Evolutionary conservation across 2,329 filamentous ascomycete species (phyloP).

Genomic region (Colletotrichum lini): DNA sequence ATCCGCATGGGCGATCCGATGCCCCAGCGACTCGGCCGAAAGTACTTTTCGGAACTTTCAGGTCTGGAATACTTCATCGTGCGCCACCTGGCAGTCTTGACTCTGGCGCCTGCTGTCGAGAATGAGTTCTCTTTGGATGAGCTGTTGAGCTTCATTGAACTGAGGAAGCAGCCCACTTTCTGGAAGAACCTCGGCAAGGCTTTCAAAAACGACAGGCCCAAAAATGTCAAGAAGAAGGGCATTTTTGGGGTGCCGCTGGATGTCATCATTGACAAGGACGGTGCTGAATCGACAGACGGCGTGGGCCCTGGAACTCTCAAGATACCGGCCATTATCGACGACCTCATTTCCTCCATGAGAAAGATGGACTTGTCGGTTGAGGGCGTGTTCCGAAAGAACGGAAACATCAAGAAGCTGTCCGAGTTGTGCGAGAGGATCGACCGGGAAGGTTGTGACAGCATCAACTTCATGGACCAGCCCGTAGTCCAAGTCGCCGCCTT

Average conservation of each 20-base stretch:
- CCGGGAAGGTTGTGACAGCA: conserved; percentile 84
- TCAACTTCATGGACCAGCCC: conserved; percentile 89
- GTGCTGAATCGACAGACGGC: conserved; percentile 97
- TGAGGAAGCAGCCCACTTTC: conserved; percentile 88
- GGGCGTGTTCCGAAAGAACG: conserved; percentile 98
- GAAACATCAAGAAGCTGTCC: conserved; percentile 94
- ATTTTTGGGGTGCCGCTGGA: conserved; percentile 94
- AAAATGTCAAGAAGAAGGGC: conserved; percentile 89
- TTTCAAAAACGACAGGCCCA: conserved; percentile 87
- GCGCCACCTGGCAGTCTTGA: conserved; percentile 92
- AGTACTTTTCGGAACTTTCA: conserved; percentile 96
- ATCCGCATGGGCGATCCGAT: conserved; percentile 67
- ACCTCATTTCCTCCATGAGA: conserved; percentile 93
- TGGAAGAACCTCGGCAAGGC: conserved; percentile 99
- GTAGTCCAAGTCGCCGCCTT: conserved; percentile 95
- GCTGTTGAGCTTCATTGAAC: conserved; percentile 91
- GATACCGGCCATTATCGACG: conserved; percentile 95
- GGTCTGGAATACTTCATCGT: conserved; percentile 98
- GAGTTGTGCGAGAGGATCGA: conserved; percentile 91
- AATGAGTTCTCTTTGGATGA: conserved; percentile 95
- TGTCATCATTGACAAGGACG: conserved; percentile 90
- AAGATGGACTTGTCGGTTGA: conserved; percentile 99
- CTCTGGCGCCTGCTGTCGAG: conserved; percentile 93
- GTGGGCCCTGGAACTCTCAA: conserved; percentile 92
- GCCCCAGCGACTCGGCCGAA: conserved; percentile 73